A percentile compares a stretch with the other conserved stretches of the same genome.
Evolutionary conservation across 345 rosid genomes (phyloP).

Genomic region (Boechera retrofracta): DNA sequence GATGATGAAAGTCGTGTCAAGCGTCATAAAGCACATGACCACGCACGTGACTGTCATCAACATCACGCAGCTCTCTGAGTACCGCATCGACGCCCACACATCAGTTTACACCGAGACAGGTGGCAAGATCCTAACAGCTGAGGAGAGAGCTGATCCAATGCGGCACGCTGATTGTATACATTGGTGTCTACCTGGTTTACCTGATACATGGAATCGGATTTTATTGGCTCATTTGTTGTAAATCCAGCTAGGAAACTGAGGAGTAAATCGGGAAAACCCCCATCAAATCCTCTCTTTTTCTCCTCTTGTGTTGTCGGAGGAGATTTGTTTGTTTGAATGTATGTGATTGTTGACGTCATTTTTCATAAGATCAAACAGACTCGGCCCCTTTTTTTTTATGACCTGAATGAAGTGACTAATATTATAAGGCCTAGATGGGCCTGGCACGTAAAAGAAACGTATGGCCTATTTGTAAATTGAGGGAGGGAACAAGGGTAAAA

Average conservation of each 20-base stretch:
- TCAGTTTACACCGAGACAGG: slow-evolving; percentile 80
- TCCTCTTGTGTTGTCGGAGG: neutral
- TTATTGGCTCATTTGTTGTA: slow-evolving; percentile 71
- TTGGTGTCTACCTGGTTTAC: slow-evolving; percentile 95
- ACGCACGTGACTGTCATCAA: slow-evolving; percentile 74
- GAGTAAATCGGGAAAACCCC: slow-evolving; percentile 19
- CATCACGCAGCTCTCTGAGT: slow-evolving; percentile 85
- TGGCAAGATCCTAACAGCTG: slow-evolving; percentile 67
- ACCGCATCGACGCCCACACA: slow-evolving; percentile 80
- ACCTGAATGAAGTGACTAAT: neutral
- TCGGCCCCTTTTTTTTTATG: neutral
- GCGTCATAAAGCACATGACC: slow-evolving; percentile 60
- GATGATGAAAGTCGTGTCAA: slow-evolving; percentile 74
- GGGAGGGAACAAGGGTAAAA: slow-evolving; percentile 7
- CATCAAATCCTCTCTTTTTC: slow-evolving; percentile 1
- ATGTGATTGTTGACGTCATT: slow-evolving; percentile 1
- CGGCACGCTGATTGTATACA: slow-evolving; percentile 90
- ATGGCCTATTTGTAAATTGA: neutral
- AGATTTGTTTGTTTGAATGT: neutral
- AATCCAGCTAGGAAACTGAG: slow-evolving; percentile 23
- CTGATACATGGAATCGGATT: slow-evolving; percentile 90
- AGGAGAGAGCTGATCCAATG: slow-evolving; percentile 68
- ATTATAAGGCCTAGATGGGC: slow-evolving; percentile 8
- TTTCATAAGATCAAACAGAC: slow-evolving; percentile 1
- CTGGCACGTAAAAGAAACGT: neutral